phyloP scores from a whole-genome alignment of 371 early-diverging fungal genomes.

The Syncephalastrum contaminatum region DNA sequence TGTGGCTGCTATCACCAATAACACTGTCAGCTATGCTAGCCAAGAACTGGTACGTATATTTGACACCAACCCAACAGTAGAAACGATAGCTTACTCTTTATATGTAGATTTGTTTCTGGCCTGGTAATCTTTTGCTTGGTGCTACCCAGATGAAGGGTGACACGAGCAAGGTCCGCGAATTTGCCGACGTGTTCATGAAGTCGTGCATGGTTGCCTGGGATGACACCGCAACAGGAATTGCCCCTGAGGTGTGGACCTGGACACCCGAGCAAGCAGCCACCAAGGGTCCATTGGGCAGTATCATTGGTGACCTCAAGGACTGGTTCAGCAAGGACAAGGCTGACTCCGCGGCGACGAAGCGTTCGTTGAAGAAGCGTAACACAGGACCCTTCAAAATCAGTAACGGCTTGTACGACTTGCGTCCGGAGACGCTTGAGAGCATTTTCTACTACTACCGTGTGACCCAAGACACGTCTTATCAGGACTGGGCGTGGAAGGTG shows the following conservation, averaged over 20 bases:
- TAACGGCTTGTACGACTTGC: conserved; percentile 42
- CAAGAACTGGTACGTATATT: conserved; percentile 36
- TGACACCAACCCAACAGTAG: not conserved
- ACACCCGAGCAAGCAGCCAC: conserved; percentile 28
- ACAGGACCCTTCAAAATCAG: conserved; percentile 13
- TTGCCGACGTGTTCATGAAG: conserved; percentile 37
- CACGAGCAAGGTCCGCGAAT: conserved; percentile 2
- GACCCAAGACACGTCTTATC: conserved; percentile 53
- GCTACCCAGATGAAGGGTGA: conserved; percentile 6
- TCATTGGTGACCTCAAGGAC: not conserved
- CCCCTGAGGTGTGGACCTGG: conserved; percentile 48
- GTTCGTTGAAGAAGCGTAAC: not conserved
- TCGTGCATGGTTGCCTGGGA: conserved; percentile 37
- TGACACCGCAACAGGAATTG: conserved; percentile 35
- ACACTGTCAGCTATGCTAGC: conserved; percentile 18
- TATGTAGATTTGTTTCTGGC: conserved; percentile 43
- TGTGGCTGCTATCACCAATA: conserved; percentile 31
- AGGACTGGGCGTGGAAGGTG: conserved; percentile 62
- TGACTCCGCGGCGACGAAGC: too few species aligned
- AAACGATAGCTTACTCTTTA: not conserved
- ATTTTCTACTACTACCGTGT: conserved; percentile 69
- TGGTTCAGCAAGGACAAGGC: too few species aligned
- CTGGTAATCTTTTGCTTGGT: conserved; percentile 42
- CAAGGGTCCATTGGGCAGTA: not conserved
- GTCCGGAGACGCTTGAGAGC: conserved; percentile 76